Conservation (phyloP, 345 rosid species). For the Excoecaria agallocha region DNA sequence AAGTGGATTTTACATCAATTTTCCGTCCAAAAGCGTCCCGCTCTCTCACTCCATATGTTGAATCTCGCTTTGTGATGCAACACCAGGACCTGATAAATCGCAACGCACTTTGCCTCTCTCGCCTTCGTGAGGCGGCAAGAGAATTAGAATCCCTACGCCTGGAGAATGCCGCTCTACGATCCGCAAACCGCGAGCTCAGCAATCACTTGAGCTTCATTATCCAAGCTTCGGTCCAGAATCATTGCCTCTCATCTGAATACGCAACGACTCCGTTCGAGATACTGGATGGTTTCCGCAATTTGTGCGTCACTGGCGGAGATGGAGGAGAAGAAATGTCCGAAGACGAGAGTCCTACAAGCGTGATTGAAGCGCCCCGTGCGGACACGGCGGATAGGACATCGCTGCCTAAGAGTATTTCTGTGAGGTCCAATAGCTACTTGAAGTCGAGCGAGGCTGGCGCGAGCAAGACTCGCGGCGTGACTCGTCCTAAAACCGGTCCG, state of each 20-base stretch:
- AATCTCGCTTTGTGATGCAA: conserved; percentile 37
- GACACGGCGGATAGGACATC: conserved; percentile 38
- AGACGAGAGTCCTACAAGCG: conserved; percentile 44
- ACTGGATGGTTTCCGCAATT: conserved; percentile 32
- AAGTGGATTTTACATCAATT: conserved; percentile 19
- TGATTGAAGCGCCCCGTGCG: conserved; percentile 25
- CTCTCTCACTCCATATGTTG: conserved; percentile 11
- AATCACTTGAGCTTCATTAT: conserved; percentile 45
- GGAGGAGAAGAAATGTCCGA: conserved; percentile 30
- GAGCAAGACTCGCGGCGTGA: conserved; percentile 18
- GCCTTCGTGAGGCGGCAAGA: conserved; percentile 44
- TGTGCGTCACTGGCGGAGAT: conserved; percentile 17
- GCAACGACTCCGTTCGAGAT: conserved; percentile 41
- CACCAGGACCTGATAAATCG: conserved; percentile 51
- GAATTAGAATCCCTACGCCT: conserved; percentile 60
- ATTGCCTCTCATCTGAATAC: conserved; percentile 22
- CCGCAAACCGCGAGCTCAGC: conserved; percentile 56
- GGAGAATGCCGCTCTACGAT: conserved; percentile 61
- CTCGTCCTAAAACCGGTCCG: conserved; percentile 30
- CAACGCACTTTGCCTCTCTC: conserved; percentile 34
- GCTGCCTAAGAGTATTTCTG: conserved; percentile 74
- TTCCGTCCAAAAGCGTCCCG: conserved; percentile 2
- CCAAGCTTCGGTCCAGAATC: conserved; percentile 37
- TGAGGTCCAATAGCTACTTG: conserved; percentile 54
- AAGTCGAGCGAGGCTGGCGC: conserved; percentile 31